Evolutionary conservation across 2,329 filamentous ascomycete genomes (phyloP).

Genomic region (Trichocomaceae sp.): DNA sequence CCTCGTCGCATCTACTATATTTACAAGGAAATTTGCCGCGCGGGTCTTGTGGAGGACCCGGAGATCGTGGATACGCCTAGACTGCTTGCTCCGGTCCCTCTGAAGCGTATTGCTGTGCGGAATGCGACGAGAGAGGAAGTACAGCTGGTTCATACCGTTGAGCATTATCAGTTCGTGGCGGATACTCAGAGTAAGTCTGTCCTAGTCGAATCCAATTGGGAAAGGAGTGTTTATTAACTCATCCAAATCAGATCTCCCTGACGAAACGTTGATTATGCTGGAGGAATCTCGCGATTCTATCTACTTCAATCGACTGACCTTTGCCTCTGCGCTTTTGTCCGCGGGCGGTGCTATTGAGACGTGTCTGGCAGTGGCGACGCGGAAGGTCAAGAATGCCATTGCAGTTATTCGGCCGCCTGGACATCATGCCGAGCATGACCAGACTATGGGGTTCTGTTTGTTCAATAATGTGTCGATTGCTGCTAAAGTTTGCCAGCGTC

Average conservation of each 20-base stretch:
- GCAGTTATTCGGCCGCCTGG: slow-evolving; percentile 92
- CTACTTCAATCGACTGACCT: slow-evolving; percentile 77
- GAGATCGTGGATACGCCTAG: slow-evolving; percentile 38
- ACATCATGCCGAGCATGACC: slow-evolving; percentile 83
- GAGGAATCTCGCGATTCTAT: slow-evolving; percentile 68
- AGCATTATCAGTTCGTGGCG: slow-evolving; percentile 74
- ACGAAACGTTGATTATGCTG: slow-evolving; percentile 60
- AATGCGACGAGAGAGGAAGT: slow-evolving; percentile 75
- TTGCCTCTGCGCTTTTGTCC: slow-evolving; percentile 72
- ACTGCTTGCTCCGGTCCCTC: slow-evolving; percentile 46
- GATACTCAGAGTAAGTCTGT: slow-evolving; percentile 40
- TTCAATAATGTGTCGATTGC: slow-evolving; percentile 98
- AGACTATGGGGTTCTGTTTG: slow-evolving; percentile 89
- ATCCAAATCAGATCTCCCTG: slow-evolving; percentile 35
- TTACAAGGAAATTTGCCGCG: slow-evolving; percentile 77
- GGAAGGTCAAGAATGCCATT: slow-evolving; percentile 86
- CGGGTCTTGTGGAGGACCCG: slow-evolving; percentile 64
- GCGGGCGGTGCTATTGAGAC: slow-evolving; percentile 94
- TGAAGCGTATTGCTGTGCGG: slow-evolving; percentile 67
- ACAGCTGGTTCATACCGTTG: slow-evolving; percentile 66
- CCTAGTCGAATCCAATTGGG: neutral
- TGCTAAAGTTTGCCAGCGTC: slow-evolving; percentile 74
- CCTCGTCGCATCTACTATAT: slow-evolving; percentile 88
- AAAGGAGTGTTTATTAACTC: too few relatives aligned
- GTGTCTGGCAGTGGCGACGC: slow-evolving; percentile 78